Conservation (phyloP, 345 rosid species). For the Hibiscus tridactylites region DNA sequence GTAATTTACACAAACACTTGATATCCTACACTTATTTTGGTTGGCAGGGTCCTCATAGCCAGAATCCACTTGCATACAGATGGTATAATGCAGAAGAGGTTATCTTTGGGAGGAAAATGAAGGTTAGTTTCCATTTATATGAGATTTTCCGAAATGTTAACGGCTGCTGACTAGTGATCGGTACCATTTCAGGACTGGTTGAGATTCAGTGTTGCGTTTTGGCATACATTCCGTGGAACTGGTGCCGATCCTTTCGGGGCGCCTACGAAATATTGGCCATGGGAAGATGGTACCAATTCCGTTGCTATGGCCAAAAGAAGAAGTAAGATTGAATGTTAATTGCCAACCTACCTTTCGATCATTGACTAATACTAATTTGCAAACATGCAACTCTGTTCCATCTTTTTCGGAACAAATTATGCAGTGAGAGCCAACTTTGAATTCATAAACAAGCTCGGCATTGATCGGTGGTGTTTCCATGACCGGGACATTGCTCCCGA, state of each 20-base stretch:
- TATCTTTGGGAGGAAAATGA: constrained; percentile 94
- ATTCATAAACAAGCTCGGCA: constrained; percentile 84
- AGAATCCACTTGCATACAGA: constrained; percentile 65
- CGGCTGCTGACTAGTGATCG: constrained; percentile 6
- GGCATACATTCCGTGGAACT: constrained; percentile 95
- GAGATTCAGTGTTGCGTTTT: constrained; percentile 94
- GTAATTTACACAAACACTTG: neutral
- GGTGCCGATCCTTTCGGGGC: constrained; percentile 89
- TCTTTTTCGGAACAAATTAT: constrained; percentile 7
- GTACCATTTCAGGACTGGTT: constrained; percentile 66
- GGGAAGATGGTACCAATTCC: constrained; percentile 97
- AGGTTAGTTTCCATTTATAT: constrained; percentile 32
- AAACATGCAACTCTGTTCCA: neutral
- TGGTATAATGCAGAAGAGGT: constrained; percentile 89
- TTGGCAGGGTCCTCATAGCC: constrained; percentile 60
- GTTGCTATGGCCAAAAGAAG: constrained; percentile 88
- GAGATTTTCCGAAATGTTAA: neutral
- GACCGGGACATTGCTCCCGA: constrained; percentile 97
- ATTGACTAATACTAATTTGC: neutral
- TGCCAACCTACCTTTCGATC: neutral
- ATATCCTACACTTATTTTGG: neutral
- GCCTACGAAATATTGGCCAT: constrained; percentile 81
- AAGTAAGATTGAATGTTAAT: constrained; percentile 42
- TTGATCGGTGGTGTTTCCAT: constrained; percentile 93
- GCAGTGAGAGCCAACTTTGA: constrained; percentile 98